Percentiles rank a stretch among this genome's conserved stretches.
phyloP scores from a whole-genome alignment of 352 stramenopile species.

The Pythium coloratum region DNA sequence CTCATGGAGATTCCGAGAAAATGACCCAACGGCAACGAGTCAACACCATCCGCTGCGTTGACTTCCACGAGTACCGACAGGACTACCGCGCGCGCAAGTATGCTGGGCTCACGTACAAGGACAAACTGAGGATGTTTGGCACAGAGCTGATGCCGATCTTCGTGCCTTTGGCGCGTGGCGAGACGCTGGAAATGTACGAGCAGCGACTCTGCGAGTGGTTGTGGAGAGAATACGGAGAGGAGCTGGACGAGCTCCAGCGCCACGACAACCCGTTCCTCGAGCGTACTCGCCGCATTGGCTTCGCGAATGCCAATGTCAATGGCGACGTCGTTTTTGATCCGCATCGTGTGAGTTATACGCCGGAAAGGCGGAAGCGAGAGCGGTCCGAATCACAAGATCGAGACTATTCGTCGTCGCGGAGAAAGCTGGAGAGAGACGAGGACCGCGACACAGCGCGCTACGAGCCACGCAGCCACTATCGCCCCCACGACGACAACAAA shows the following conservation, averaged over 20 bases:
- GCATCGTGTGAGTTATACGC: background rate
- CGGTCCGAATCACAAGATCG: background rate
- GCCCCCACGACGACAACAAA: too few relatives aligned
- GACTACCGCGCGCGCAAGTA: slow-evolving; percentile 14
- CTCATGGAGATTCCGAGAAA: background rate
- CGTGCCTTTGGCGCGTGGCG: slow-evolving; percentile 20
- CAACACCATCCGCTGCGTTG: background rate
- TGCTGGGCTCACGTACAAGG: background rate
- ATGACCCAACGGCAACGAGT: background rate
- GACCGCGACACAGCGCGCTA: background rate
- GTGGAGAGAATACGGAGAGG: background rate
- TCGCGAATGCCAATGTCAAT: background rate
- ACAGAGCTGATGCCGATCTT: slow-evolving; percentile 18
- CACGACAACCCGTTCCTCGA: slow-evolving; percentile 9
- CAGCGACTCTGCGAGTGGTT: slow-evolving; percentile 24
- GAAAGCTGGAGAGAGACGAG: background rate
- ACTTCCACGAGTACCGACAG: slow-evolving; percentile 12
- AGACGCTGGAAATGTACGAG: slow-evolving; percentile 21
- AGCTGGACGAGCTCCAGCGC: slow-evolving; percentile 7
- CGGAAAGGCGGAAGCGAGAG: background rate
- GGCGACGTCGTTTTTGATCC: background rate
- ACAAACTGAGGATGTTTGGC: slow-evolving; percentile 18
- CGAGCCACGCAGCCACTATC: background rate
- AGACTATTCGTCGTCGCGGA: background rate
- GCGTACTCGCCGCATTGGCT: slow-evolving; percentile 10